Evolutionary conservation across 208 protist genomes (phyloP).

Genomic region (Sergeia podlipaevii): DNA sequence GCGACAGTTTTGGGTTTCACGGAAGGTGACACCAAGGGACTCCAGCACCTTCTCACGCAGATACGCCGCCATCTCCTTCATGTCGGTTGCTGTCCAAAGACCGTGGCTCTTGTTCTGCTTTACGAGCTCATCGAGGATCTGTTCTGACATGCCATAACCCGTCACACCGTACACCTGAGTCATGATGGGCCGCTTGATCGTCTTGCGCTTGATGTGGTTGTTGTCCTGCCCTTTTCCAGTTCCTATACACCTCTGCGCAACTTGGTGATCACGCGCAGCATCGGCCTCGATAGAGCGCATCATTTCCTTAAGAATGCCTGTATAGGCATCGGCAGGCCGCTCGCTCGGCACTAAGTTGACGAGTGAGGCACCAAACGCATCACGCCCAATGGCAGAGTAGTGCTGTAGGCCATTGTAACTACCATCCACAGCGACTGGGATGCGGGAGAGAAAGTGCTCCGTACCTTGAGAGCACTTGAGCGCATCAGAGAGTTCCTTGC

Average conservation of each 20-base stretch:
- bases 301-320: slow-evolving; percentile 93
- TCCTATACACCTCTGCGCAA: slow-evolving; percentile 84
- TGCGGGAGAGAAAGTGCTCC: slow-evolving; percentile 81
- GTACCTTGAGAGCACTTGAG: slow-evolving; percentile 87
- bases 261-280: slow-evolving; percentile 66
- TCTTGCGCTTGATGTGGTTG: slow-evolving; percentile 94
- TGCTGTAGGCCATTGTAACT: slow-evolving; percentile 98
- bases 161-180: slow-evolving; percentile 98
- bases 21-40: slow-evolving; percentile 85
- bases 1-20: slow-evolving; percentile 87
- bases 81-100: slow-evolving; percentile 86
- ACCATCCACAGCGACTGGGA: slow-evolving; percentile 97
- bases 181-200: slow-evolving; percentile 99
- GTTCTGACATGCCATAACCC: slow-evolving; percentile 94
- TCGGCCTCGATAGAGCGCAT: slow-evolving; percentile 82
- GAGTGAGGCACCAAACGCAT: slow-evolving; percentile 92
- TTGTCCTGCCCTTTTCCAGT: slow-evolving; percentile 81
- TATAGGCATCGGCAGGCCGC: slow-evolving; percentile 96
- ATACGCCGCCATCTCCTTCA: slow-evolving; percentile 89
- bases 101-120: slow-evolving; percentile 92
- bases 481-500: slow-evolving; percentile 93
- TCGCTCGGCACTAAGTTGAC: slow-evolving; percentile 96
- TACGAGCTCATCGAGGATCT: slow-evolving; percentile 92
- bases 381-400: slow-evolving; percentile 98
- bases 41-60: slow-evolving; percentile 88